Evolutionary conservation across 345 rosid species (phyloP), one percentile per base, ranked within the genome.

Genomic region (Melaleuca alternifolia): DNA sequence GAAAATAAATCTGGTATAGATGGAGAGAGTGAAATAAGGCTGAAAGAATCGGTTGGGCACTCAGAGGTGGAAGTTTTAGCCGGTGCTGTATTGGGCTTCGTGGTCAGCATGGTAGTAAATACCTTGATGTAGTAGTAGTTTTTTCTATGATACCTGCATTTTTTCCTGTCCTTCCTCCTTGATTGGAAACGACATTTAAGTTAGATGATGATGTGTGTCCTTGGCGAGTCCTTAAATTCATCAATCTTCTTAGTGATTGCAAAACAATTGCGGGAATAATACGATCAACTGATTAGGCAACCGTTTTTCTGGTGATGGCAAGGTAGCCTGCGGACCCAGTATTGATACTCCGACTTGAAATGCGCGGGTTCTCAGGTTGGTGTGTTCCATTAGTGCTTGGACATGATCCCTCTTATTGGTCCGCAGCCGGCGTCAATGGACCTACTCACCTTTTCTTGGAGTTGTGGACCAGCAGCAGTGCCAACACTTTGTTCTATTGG

Each of bases 11-110:
- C 87, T 24, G 84, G 87, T 57, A 54, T 84, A 65, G 84, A 79
- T 53, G 56, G 48, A 46, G 82, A 87, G 83, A 30, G n/a, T n/a
- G 16, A 30, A 21, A 2, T 82, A 20, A 90, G 89, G 16, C 75
- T 97, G 65, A 96, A 96, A 93, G 98, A 97, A 88, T 94, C 97
- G 57, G 90, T 96, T 59, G 98, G 99, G 33, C 99, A 94, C 88
- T 93, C 93, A 51, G 98, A 93, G 92, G 91, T 95, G 89, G 98
- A 96, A 93, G 98, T 97, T 81, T 81, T 93, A 15, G 98, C 96
- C 7, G 98, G 98, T 37, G 97, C 94, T 62, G 88, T 96, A 21
- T 85, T 97, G 9, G 99, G 98, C 59, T 93, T 97, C 85, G 51
- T 93, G 23, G 95, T 92, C 51, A 93, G 94, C 89, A 83, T 93